Evolutionary conservation across 2,329 filamentous ascomycete genomes (phyloP), one percentile per base, ranked within the genome.

Genomic region (Cordyceps cateniannulata): DNA sequence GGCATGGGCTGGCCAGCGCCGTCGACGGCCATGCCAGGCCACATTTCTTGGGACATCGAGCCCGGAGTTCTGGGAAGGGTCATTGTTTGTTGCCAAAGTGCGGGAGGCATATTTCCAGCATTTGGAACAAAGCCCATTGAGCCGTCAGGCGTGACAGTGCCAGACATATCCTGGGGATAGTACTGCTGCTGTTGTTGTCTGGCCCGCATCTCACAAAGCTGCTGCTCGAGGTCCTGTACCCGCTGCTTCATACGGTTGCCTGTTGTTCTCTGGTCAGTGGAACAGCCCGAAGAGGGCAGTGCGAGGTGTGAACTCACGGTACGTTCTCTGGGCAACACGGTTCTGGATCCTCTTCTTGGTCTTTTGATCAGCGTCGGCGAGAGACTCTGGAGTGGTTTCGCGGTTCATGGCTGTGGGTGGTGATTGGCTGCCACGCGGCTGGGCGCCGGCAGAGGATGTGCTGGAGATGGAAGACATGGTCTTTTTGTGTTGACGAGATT

Each of bases 321-420:
- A 73, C 35, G 69, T 68, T 48, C 70, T 64, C 52, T 71, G 70
- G 1, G 70, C 70, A 9, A 71, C 69, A 14, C 70, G 61, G 54
- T 71, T 71, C 59, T 71, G 70, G 5, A 71, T 70, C 40, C 68
- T 66, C 65, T 71, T 71, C 66, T 71, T 71, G n/a, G 67, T 69
- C 32, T 71, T 72, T 27, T 62, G 61, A 25, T 62, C 61, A 32
- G 61, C 48, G 42, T 62, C 61, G 5, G 18, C 57, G 14, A 53
- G 48, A 6, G 55, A 48, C 24, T 58, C 60, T 27, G 54, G 48
- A 9, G 54, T 53, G 6, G 45, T 56, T 53, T 53, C 57, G 16
- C 57, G 57, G 40, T 52, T 59, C 57, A 59, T 52, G 56, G 47
- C 38, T 20, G 51, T 44, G 24, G 50, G 50, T 32, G 59, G 50